phyloP scores from a whole-genome alignment of 352 stramenopile species.

The Phytophthora colocasiae region DNA sequence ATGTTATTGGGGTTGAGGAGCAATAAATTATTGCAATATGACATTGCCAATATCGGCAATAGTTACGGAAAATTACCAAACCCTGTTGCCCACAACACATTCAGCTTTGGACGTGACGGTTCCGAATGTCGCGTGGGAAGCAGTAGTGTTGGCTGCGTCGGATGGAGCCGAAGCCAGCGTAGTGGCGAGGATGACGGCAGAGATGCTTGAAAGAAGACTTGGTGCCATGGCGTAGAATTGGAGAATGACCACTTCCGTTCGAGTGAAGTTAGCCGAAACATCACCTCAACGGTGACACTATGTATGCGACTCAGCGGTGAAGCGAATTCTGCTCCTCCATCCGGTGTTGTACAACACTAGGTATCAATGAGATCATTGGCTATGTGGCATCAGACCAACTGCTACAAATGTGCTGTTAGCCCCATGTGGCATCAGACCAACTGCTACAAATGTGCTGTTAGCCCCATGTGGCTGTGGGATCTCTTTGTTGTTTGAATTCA shows the following conservation, averaged over 20 bases:
- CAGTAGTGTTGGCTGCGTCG: conserved; percentile 1
- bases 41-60: no score
- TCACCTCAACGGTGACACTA: neutral
- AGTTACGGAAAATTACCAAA: no score
- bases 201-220: conserved; percentile 15
- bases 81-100: conserved; percentile 33
- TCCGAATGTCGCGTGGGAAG: conserved; percentile 26
- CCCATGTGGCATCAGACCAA: no score
- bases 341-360: neutral
- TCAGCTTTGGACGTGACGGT: conserved; percentile 27
- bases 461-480: no score
- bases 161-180: neutral
- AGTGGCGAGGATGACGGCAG: conserved; percentile 2
- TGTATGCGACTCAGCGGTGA: neutral
- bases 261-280: neutral
- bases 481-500: no score
- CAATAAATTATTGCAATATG: no score
- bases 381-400: no score
- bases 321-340: neutral
- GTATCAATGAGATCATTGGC: no score
- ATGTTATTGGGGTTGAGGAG: no score
- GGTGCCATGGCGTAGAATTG: conserved; percentile 8
- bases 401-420: no score
- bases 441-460: no score
- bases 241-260: conserved; percentile 2